Base-by-base conservation (phyloP, 2,329 filamentous ascomycete genomes). In the Cadophora sp. region DNA sequence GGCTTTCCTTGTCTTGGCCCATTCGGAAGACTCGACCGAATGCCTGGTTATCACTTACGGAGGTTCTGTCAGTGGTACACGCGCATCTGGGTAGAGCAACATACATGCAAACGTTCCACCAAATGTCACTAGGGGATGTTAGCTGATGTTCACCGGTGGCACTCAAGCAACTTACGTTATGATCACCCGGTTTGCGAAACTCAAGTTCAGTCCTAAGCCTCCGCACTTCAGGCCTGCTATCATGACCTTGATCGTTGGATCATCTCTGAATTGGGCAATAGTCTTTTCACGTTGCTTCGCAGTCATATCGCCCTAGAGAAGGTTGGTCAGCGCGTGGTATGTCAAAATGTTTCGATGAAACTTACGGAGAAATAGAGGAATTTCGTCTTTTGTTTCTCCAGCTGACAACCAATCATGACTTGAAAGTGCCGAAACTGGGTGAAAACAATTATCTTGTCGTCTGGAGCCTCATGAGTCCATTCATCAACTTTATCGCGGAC, bases 1-100 rank as follows among this genome's bases (percentile, higher is more conserved):
- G 79, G 0, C 88, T 88, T 41, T 85, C 78, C 48, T 87, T 84
- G 0, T 73, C 66, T 70, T 94, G 91, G 0, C 89, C 89, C 4
- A 89, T 86, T 7, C 90, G 83, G 70, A 83, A 84, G 0, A 92
- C 83, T 0, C 91, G 84, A 6, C 78, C 79, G 51, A 82, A 81
- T 0, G 85, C 88, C 70, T 92, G 90, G 9, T 86, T 78, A 70
- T 92, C 88, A 18, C 65, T 68, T 92, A 18, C 65, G 67, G 14
- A 33, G 36, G 59, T n/a, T 16, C 1, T 36, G 39, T 64, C 30
- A 63, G 33, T 51, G 20, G n/a, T 20, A 7, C 8, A 22, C 1
- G n/a, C 7, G 11, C n/a, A 22, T 48, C n/a, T 48, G 45, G 9
- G n/a, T 48, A 8, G 6, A 14, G 8, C 7, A 9, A 27, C 62